Evolutionary conservation across 2,329 filamentous ascomycete genomes (phyloP), one percentile per base, ranked within the genome.

Genomic region (Calonectria henricotiae): DNA sequence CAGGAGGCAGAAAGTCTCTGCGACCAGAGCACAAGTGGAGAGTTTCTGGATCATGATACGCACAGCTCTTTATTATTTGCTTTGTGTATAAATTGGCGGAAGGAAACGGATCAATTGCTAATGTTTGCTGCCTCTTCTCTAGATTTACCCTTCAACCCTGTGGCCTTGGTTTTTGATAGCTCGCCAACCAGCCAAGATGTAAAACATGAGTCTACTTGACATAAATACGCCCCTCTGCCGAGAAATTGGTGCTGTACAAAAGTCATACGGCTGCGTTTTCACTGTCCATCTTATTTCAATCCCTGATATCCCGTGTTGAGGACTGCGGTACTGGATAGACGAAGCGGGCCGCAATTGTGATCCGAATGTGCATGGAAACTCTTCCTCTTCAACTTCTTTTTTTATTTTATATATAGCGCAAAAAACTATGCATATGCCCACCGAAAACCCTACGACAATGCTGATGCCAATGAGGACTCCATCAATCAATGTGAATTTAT

Each of bases 1-100:
- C 35, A 9, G 51, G 32, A 51, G 13, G 60, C 66, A 58, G 65
- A 55, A 67, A 30, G 65, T 62, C 23, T 62, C 37, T 62, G 58
- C 65, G 20, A 41, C 20, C 35, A 37, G 54, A 23, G 23, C 54
- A 30, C 49, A 23, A 37, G 30, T 35, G 30, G 32, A 54, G 32
- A 17, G 47, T 35, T 47, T 54, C 49, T 54, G 49, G 49, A 54
- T 37, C 32, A 54, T 35, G 49, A 27, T 60, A 60, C 8, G 54
- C 43, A 30, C 4, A 20, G 9, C 12, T 20, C 23, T 25, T 20
- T 4, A 30, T 41, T 25, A 41, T 41, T 54, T 27, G 35, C 49
- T 20, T 37, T 30, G 4, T 30, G n/a, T 17, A 23, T 32, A 35
- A 25, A 27, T 32, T n/a, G 27, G 27, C n/a, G 32, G 30, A 7